A percentile compares a stretch with the other conserved stretches of the same genome.
Evolutionary conservation across 257 asterid genomes (phyloP).

Genomic region (Hygrophila difformis): DNA sequence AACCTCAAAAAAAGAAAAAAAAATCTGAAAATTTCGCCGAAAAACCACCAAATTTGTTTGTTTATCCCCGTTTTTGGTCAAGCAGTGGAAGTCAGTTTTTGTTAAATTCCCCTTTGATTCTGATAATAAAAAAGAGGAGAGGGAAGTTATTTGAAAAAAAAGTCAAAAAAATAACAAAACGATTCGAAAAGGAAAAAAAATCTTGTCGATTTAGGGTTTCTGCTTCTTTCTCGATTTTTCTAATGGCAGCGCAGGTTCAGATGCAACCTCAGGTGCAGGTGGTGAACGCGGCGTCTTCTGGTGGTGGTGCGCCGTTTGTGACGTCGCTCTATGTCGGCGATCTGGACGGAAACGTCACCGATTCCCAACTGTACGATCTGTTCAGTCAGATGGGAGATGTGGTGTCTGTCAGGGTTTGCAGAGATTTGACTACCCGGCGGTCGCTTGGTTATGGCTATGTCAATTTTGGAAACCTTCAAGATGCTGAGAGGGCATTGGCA

Average conservation of each 20-base stretch:
- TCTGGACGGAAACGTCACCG: conserved; percentile 21
- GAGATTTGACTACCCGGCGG: neutral
- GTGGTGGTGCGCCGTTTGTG: conserved; percentile 4
- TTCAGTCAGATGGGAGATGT: conserved; percentile 20
- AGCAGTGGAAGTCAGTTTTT: neutral
- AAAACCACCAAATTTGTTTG: neutral
- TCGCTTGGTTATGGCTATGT: conserved; percentile 35
- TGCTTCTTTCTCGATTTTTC: neutral
- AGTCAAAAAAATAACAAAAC: neutral
- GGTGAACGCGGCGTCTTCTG: conserved; percentile 1
- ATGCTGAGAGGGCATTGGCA: conserved; percentile 28
- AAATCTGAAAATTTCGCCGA: neutral
- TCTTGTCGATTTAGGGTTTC: neutral
- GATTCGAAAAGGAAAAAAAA: neutral
- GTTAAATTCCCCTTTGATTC: neutral
- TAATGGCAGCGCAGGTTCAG: conserved; percentile 9
- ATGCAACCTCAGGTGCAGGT: conserved; percentile 5
- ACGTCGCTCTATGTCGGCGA: conserved; percentile 25
- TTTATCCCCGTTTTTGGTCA: neutral
- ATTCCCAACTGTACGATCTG: conserved; percentile 9
- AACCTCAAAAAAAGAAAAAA: conserved; percentile 2
- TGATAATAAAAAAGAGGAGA: conserved; percentile 8
- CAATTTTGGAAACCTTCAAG: conserved; percentile 17
- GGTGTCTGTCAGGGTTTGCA: conserved; percentile 24
- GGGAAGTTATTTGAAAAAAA: conserved; percentile 2